phyloP scores from a whole-genome alignment of 1,284 basidiomycete species.

The Rhizopogon parksii region DNA sequence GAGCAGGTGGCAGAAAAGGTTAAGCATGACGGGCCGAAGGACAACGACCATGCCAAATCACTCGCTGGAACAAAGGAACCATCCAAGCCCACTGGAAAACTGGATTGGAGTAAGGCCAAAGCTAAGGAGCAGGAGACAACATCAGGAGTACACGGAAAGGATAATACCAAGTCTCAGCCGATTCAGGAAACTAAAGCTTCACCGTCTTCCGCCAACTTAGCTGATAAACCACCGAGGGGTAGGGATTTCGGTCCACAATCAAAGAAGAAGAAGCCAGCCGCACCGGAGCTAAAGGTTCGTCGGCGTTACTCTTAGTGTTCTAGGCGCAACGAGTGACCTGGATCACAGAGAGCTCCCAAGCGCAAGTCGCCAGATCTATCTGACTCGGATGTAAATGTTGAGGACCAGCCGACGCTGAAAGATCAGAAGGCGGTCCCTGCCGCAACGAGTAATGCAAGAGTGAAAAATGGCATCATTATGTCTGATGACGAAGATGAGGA shows the following conservation, averaged over 20 bases:
- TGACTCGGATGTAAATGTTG: constrained; percentile 42
- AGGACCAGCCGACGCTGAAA: constrained; percentile 5
- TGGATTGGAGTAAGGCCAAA: constrained; percentile 63
- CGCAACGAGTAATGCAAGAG: constrained; percentile 15
- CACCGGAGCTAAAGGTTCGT: not conserved
- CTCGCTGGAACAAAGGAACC: constrained; percentile 24
- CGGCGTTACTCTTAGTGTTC: too few relatives aligned
- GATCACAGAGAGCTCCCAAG: constrained; percentile 46
- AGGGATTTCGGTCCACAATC: not conserved
- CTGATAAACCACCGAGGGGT: not conserved
- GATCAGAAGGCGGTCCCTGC: constrained; percentile 14
- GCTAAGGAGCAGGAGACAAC: constrained; percentile 23
- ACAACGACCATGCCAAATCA: constrained; percentile 4
- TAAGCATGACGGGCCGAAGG: constrained; percentile 6
- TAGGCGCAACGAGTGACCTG: not conserved
- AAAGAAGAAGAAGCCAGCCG: not conserved
- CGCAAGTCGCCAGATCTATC: constrained; percentile 42
- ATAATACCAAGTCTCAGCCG: constrained; percentile 17
- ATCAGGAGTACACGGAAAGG: constrained; percentile 20
- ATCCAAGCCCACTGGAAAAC: constrained; percentile 45
- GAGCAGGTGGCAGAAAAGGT: constrained; percentile 21
- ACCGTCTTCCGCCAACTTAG: not conserved
- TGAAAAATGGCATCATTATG: constrained; percentile 43
- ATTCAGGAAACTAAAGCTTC: not conserved
- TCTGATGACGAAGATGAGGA: constrained; percentile 51